Conservation (phyloP, 495 filamentous ascomycete genomes). For the Penicillium turbatum region DNA sequence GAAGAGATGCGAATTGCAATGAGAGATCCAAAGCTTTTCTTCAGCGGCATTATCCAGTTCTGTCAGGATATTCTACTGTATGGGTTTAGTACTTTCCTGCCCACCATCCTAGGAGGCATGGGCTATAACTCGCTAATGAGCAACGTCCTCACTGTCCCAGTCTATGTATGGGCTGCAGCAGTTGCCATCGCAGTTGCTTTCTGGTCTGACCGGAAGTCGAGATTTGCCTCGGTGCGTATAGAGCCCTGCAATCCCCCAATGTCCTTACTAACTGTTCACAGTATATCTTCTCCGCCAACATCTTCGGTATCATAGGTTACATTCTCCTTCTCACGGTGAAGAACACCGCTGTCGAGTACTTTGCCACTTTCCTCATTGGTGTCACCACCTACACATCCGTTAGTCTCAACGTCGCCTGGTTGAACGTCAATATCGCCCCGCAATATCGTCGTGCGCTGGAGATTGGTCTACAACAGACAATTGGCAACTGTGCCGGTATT, state of each 20-base stretch:
- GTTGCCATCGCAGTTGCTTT: slow-evolving; percentile 41
- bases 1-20: slow-evolving; percentile 45
- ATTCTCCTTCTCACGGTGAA: slow-evolving; percentile 43
- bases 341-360: slow-evolving; percentile 46
- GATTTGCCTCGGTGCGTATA: slow-evolving; percentile 29
- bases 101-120: slow-evolving; percentile 50
- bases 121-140: slow-evolving; percentile 47
- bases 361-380: slow-evolving; percentile 52
- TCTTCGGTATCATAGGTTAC: slow-evolving; percentile 50
- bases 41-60: slow-evolving; percentile 49
- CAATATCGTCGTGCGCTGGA: slow-evolving; percentile 53
- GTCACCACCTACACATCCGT: slow-evolving; percentile 48
- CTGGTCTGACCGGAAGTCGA: slow-evolving; percentile 38
- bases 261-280: slow-evolving; percentile 6
- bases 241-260: neutral
- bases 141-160: slow-evolving; percentile 45
- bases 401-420: slow-evolving; percentile 52
- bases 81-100: slow-evolving; percentile 57
- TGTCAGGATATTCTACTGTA: slow-evolving; percentile 53
- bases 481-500: slow-evolving; percentile 55
- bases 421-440: slow-evolving; percentile 54
- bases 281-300: slow-evolving; percentile 40
- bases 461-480: slow-evolving; percentile 54
- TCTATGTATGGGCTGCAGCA: slow-evolving; percentile 41
- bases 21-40: slow-evolving; percentile 37